Base-by-base conservation (phyloP, 805 yeast genomes). In the Groenewaldozyma tartarivorans region DNA sequence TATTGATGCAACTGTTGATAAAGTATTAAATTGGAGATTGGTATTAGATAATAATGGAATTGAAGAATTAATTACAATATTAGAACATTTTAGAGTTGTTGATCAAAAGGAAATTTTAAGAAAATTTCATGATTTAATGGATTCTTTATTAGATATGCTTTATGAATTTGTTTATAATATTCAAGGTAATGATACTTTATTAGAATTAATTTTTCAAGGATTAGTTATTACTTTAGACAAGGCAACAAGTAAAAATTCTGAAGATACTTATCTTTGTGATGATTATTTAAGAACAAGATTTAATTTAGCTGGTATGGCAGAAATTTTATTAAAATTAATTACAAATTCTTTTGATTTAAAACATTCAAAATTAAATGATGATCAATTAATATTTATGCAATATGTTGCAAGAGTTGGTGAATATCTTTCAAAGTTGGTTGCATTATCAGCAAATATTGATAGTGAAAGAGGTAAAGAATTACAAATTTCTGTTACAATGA, bases 21-120 rank as follows among this genome's bases (percentile, higher is more conserved):
- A 69, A 24, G 61, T 84, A 36, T 55, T 78, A 48, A 68, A 70
- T 44, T 75, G 79, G 72, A 72, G 66, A 43, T 56, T 60, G 26
- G 58, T 59, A 20, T 69, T 69, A 50, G 72, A 68, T 44, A 57
- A 57, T 2, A 71, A 67, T 19, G 50, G 62, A 5, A 58, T 57
- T 38, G 68, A 65, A 39, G 70, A 69, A 36, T 66, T 79, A 35
- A 57, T 73, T 20, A 65, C 64, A 15, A 57, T 73, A 2, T 61
- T 81, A 49, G 62, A 62, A 19, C 63, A 67, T 6, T 65, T 81
- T 50, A 72, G 72, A 44, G 74, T 71, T 43, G 64, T 79, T 39
- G 77, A 75, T n/a, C 57, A 72, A 11, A 55, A 61, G 2, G 75
- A 75, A 34, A 62, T 77, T 39, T 66, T 79, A 40, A 79, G 76